Percentiles rank a stretch among this genome's conserved stretches.
phyloP scores from a whole-genome alignment of 371 early-diverging fungal genomes.

The Choanephora cucurbitarum region DNA sequence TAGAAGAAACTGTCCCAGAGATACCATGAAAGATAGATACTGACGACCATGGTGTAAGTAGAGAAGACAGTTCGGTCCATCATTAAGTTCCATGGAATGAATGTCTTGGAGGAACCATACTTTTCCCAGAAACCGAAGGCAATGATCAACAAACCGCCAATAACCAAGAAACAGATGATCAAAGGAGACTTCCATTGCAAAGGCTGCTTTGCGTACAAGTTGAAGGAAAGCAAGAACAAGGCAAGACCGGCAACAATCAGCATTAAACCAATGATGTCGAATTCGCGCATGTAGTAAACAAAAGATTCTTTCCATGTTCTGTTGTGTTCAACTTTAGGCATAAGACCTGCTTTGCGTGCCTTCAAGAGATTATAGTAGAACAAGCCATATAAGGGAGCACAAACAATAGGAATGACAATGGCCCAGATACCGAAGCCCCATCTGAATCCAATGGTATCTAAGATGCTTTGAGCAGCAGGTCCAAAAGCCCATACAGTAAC shows the following conservation, averaged over 20 bases:
- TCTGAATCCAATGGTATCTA: constrained; percentile 22
- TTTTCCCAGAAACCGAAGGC: constrained; percentile 19
- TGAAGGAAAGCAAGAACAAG: constrained; percentile 20
- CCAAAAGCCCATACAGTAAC: constrained; percentile 20
- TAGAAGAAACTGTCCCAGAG: constrained; percentile 22
- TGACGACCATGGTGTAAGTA: constrained; percentile 17
- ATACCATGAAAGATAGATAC: constrained; percentile 21
- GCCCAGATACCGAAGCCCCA: constrained; percentile 28
- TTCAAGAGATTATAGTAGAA: constrained; percentile 23
- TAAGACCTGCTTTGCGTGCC: constrained; percentile 22
- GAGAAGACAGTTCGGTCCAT: constrained; percentile 21
- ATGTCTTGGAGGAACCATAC: constrained; percentile 11
- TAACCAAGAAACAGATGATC: constrained; percentile 17
- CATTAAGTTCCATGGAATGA: constrained; percentile 23
- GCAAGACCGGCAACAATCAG: constrained; percentile 21
- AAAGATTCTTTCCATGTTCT: constrained; percentile 11
- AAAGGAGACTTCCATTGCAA: constrained; percentile 19
- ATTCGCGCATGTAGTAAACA: constrained; percentile 10
- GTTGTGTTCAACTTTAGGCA: constrained; percentile 7
- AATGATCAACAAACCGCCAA: constrained; percentile 16
- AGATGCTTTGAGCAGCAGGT: constrained; percentile 17
- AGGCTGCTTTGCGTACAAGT: constrained; percentile 12
- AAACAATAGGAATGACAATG: constrained; percentile 15
- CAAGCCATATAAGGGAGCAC: constrained; percentile 13
- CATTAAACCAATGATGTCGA: constrained; percentile 18